Evolutionary conservation across 176 grass and related monocot genomes (phyloP).

Genomic region (Stipa capillata): DNA sequence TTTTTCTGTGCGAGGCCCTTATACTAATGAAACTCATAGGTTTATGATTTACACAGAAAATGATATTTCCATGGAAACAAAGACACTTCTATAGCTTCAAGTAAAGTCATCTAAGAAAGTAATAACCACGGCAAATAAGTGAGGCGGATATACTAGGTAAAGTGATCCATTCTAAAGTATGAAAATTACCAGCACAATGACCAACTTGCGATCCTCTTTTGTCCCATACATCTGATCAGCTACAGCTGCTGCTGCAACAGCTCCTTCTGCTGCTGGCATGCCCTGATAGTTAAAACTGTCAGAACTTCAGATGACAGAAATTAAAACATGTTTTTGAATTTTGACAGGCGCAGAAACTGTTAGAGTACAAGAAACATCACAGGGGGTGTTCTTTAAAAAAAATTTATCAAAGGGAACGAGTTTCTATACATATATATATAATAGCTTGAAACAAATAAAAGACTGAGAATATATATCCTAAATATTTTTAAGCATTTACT

Average conservation of each 20-base stretch:
- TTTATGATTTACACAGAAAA: background rate
- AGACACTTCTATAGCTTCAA: background rate
- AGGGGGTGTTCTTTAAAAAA: background rate
- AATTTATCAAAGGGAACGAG: background rate
- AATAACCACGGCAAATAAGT: background rate
- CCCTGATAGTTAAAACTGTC: slow-evolving; percentile 40
- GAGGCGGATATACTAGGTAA: background rate
- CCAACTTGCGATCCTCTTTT: slow-evolving; percentile 81
- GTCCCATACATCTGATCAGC: slow-evolving; percentile 97
- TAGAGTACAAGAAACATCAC: background rate
- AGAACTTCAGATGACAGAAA: slow-evolving; percentile 33
- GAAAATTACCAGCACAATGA: slow-evolving; percentile 74
- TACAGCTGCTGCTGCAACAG: slow-evolving; percentile 92
- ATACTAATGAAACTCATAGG: background rate
- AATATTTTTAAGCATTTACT: background rate
- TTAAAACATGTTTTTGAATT: slow-evolving; percentile 11
- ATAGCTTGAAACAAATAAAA: slow-evolving; percentile 22
- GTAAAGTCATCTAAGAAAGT: background rate
- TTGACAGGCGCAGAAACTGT: slow-evolving; percentile 13
- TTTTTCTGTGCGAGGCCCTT: background rate
- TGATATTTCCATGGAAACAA: background rate
- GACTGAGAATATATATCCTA: background rate
- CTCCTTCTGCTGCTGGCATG: slow-evolving; percentile 94
- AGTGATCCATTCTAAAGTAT: background rate
- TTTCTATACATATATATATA: background rate